Evolutionary conservation across 768 basidiomycete genomes (phyloP).

Genomic region (Dioszegia crocea): DNA sequence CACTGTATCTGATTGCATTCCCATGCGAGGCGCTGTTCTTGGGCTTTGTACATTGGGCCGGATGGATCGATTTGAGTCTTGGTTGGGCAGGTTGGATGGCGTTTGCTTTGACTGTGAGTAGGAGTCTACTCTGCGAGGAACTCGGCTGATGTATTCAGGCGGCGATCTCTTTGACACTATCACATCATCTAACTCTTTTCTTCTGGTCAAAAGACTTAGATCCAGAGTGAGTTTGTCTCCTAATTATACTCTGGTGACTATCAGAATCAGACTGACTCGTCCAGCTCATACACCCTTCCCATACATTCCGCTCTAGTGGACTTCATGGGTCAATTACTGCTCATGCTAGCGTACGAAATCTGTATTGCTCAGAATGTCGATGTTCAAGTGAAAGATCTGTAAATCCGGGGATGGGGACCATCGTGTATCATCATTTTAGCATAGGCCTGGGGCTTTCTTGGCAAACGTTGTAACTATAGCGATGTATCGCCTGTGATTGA

Average conservation of each 20-base stretch:
- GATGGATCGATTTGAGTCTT: conserved; percentile 72
- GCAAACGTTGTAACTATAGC: neutral
- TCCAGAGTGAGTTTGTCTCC: conserved; percentile 63
- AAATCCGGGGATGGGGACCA: neutral
- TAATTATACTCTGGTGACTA: neutral
- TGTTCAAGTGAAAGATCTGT: conserved; percentile 17
- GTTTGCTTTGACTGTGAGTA: conserved; percentile 72
- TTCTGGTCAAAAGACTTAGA: conserved; percentile 75
- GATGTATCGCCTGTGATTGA: neutral
- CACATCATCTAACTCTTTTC: conserved; percentile 63
- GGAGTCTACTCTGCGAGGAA: neutral
- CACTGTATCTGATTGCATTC: conserved; percentile 69
- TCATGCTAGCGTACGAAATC: conserved; percentile 56
- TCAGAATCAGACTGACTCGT: neutral
- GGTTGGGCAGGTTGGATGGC: conserved; percentile 65
- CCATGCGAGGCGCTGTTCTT: conserved; percentile 78
- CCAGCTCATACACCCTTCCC: conserved; percentile 76
- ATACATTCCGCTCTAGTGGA: conserved; percentile 86
- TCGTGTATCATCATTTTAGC: neutral
- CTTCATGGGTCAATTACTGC: conserved; percentile 71
- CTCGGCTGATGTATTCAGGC: conserved; percentile 55
- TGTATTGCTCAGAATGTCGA: conserved; percentile 31
- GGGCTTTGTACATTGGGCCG: conserved; percentile 59
- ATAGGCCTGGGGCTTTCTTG: neutral
- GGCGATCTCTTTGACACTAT: conserved; percentile 63